These are phyloP conservation scores for Pistacia atlantica DNA, from an alignment of 345 rosid species.

Conservation along the genomic window DNA sequence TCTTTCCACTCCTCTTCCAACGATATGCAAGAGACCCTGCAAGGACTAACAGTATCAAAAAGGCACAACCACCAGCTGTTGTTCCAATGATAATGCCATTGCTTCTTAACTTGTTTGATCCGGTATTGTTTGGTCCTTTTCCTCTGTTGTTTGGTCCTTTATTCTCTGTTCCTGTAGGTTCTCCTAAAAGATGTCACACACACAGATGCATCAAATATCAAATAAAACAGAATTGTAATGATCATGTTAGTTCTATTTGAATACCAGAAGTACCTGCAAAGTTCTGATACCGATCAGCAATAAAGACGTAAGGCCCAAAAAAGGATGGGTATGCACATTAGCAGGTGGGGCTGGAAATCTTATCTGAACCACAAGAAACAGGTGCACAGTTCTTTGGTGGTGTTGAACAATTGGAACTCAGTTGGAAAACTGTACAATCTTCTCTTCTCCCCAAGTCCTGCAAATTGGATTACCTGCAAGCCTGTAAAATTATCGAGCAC, in stretches of 20 bases:
- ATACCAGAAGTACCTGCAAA: conserved; percentile 53
- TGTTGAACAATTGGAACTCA: conserved; percentile 39
- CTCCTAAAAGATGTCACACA: conserved; percentile 18
- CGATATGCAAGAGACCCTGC: conserved; percentile 67
- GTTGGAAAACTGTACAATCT: conserved; percentile 37
- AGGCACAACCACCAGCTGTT: conserved; percentile 51
- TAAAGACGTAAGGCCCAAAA: conserved; percentile 68
- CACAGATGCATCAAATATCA: conserved; percentile 17
- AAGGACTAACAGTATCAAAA: conserved; percentile 50
- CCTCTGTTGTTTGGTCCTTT: too few relatives aligned
- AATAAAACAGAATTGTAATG: neutral
- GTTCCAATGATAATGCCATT: conserved; percentile 66
- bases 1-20: conserved; percentile 44
- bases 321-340: conserved; percentile 37
- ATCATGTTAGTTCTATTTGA: conserved; percentile 31
- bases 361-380: conserved; percentile 31
- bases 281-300: conserved; percentile 30
- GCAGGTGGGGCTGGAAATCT: conserved; percentile 64
- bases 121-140: conserved; percentile 24
- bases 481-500: conserved; percentile 38
- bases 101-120: conserved; percentile 44
- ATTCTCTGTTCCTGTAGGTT: neutral
- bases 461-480: conserved; percentile 70
- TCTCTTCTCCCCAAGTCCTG: conserved; percentile 30
- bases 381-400: conserved; percentile 45